Base-by-base conservation (phyloP, 2,329 filamentous ascomycete species). In the Cordyceps fumosorosea region DNA sequence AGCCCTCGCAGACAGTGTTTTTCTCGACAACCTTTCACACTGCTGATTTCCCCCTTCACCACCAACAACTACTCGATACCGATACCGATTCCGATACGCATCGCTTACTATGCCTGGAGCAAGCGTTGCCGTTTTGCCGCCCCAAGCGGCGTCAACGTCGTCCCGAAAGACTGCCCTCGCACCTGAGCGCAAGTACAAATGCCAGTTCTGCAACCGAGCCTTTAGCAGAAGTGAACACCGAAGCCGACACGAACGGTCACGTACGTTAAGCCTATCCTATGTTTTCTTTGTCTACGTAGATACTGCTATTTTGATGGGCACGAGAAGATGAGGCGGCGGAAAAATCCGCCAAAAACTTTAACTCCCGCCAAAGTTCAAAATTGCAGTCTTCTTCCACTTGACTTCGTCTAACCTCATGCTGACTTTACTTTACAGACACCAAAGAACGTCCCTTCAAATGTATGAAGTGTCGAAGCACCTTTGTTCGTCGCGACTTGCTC, bases 381-480 rank as follows among this genome's bases (percentile, higher is more conserved):
- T 16, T 16, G 8, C 34, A 1, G 11, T 14, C 29, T n/a, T n/a
- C 6, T 7, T n/a, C 22, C 20, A 20, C 12, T 24, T n/a, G 29
- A 20, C 11, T 22, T 24, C 12, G 12, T 12, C 34, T 14, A 37
- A 14, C 34, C 10, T 42, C 2, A 52, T 37, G 29, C 59, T 61
- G 20, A 61, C 59, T 22, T 22, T 61, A 65, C 45, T 55, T 5
- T 62, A 65, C 76, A 98, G 93, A 98, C 77, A 99, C 95, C 67
- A 99, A 99, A 79, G 95, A 98, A 78, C 89, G 95, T 66, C 95
- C 95, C 44, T 99, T 99, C 84, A 98, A 98, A 77, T 99, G 95
- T 78, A 84, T 91, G 81, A 99, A 99, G 80, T 99, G 95, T 78
- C 86, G 93, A 73, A 97, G 93, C 82, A 99, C 95, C 65, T 99